Evolutionary conservation across 1,139 yeast species (phyloP).

Genomic region (Pichia cactophila): DNA sequence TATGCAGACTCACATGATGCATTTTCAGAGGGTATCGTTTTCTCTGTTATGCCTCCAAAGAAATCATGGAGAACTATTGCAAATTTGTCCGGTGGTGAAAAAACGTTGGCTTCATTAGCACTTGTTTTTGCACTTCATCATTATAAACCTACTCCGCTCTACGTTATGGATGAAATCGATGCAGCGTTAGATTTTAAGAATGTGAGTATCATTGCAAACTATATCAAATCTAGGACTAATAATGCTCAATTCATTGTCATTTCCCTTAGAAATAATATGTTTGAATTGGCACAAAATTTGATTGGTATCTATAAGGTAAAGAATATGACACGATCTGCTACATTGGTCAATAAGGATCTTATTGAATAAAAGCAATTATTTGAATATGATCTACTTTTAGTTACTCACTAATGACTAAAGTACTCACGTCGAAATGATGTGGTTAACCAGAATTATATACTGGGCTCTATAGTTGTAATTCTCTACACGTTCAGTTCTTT

Average conservation of each 20-base stretch:
- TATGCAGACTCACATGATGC: slow-evolving; percentile 94
- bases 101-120: slow-evolving; percentile 90
- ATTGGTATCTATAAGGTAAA: slow-evolving; percentile 94
- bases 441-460: not conserved
- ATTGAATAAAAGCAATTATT: slow-evolving; percentile 2
- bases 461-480: not conserved
- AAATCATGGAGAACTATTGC: slow-evolving; percentile 96
- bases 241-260: slow-evolving; percentile 96
- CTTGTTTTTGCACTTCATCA: slow-evolving; percentile 94
- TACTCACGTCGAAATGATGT: too few relatives aligned
- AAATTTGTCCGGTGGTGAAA: slow-evolving; percentile 95
- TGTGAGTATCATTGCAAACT: slow-evolving; percentile 94
- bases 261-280: slow-evolving; percentile 93
- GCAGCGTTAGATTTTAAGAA: slow-evolving; percentile 97
- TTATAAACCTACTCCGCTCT: slow-evolving; percentile 93
- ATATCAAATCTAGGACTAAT: slow-evolving; percentile 89
- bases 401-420: too few relatives aligned
- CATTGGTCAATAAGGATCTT: slow-evolving; percentile 57
- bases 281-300: slow-evolving; percentile 86
- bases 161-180: slow-evolving; percentile 99
- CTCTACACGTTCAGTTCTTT: slow-evolving; percentile 8
- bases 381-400: too few relatives aligned
- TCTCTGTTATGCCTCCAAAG: slow-evolving; percentile 99
- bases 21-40: slow-evolving; percentile 93
- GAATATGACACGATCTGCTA: slow-evolving; percentile 82